Conservation (phyloP, 2,329 filamentous ascomycete species). For the Hymenoscyphus albidus region DNA sequence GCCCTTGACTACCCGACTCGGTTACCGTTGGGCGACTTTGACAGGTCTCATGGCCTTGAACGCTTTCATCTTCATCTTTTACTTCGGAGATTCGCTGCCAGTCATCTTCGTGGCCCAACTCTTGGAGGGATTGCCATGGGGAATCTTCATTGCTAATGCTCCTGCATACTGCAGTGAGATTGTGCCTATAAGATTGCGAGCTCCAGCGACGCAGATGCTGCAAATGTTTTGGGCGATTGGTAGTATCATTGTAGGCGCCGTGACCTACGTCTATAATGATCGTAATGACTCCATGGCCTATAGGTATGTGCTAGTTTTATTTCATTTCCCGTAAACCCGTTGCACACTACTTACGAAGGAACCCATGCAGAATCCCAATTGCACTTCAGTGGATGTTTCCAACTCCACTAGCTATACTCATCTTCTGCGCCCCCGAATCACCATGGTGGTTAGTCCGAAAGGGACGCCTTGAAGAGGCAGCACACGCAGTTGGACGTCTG, state of each 20-base stretch:
- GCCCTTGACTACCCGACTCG: conserved; percentile 54
- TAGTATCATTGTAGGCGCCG: conserved; percentile 54
- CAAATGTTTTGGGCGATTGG: conserved; percentile 66
- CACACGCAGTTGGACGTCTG: conserved; percentile 46
- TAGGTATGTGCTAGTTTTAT: conserved; percentile 37
- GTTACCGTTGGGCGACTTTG: conserved; percentile 59
- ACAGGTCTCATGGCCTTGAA: conserved; percentile 53
- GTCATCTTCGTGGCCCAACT: conserved; percentile 51
- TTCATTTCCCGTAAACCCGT: background rate
- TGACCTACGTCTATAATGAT: conserved; percentile 51
- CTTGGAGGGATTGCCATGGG: conserved; percentile 61
- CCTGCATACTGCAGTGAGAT: conserved; percentile 62
- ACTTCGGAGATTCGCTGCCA: conserved; percentile 42
- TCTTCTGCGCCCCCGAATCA: conserved; percentile 44
- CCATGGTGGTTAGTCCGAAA: conserved; percentile 47
- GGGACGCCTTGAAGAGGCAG: conserved; percentile 39
- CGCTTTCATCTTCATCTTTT: conserved; percentile 40
- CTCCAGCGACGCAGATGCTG: conserved; percentile 57
- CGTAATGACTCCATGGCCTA: conserved; percentile 36
- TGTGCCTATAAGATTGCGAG: conserved; percentile 54
- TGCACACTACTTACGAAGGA: conserved; percentile 8
- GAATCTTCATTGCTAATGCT: conserved; percentile 62
- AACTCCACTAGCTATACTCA: conserved; percentile 47
- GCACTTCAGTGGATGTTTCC: conserved; percentile 52
- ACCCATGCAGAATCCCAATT: conserved; percentile 42